Evolutionary conservation across 106 monocot species (phyloP).

Genomic region (Acorus calamus): DNA sequence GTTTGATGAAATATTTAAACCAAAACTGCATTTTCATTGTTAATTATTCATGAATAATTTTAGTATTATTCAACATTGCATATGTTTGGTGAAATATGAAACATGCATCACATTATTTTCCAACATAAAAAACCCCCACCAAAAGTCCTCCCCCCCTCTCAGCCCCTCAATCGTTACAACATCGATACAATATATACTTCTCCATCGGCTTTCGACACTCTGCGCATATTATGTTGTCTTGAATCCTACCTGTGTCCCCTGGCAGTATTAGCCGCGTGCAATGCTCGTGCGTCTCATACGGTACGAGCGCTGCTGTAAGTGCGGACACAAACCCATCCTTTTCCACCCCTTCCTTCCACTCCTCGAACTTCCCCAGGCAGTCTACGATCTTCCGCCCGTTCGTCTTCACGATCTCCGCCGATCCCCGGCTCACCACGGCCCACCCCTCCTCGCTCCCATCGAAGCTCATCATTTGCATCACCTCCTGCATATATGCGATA

Average conservation of each 20-base stretch:
- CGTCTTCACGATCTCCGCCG: slow-evolving; percentile 36
- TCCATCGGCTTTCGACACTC: slow-evolving; percentile 79
- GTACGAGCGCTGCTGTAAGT: slow-evolving; percentile 41
- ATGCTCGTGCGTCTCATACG: slow-evolving; percentile 56
- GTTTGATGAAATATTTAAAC: no score
- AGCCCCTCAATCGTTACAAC: slow-evolving; percentile 51
- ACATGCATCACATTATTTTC: no score
- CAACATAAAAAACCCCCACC: no score
- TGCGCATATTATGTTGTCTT: slow-evolving; percentile 56
- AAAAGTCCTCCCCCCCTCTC: no score
- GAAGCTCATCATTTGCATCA: slow-evolving; percentile 66
- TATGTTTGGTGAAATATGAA: no score
- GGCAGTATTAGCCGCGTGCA: slow-evolving; percentile 78
- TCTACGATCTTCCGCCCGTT: slow-evolving; percentile 45
- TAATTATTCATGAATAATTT: no score
- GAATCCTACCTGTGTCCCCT: slow-evolving; percentile 27
- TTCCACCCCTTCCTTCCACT: slow-evolving; percentile 47
- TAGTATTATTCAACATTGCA: no score
- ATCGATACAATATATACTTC: slow-evolving; percentile 66
- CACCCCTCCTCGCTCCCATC: slow-evolving; percentile 75
- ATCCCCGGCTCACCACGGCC: slow-evolving; percentile 57
- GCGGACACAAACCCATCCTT: slow-evolving; percentile 49
- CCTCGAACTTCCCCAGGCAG: slow-evolving; percentile 42
- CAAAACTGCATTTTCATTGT: no score
- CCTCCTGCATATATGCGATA: slow-evolving; percentile 17